Evolutionary conservation across 768 basidiomycete genomes (phyloP).

Genomic region (Tylopilus intermedius): DNA sequence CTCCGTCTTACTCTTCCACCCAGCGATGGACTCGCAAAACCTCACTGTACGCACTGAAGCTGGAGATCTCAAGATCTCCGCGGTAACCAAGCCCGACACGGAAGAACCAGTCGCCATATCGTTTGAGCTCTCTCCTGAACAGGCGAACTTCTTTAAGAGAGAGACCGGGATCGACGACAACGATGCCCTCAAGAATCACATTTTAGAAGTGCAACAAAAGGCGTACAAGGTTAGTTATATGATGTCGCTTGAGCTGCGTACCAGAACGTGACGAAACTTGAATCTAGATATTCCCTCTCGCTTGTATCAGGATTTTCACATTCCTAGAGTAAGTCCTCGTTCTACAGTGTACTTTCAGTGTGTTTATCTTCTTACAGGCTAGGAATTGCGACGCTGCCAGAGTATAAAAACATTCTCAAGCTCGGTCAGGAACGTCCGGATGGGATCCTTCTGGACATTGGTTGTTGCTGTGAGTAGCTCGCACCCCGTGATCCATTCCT

Average conservation of each 20-base stretch:
- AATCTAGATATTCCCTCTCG: slow-evolving; percentile 26
- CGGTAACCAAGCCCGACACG: background rate
- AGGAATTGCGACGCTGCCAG: slow-evolving; percentile 9
- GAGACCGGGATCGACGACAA: slow-evolving; percentile 29
- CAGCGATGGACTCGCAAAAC: background rate
- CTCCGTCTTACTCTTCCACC: too few relatives aligned
- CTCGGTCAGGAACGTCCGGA: slow-evolving; percentile 34
- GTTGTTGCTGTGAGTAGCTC: slow-evolving; percentile 39
- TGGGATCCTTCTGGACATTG: slow-evolving; percentile 42
- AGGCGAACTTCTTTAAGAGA: slow-evolving; percentile 25
- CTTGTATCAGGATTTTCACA: slow-evolving; percentile 23
- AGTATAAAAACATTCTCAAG: slow-evolving; percentile 28
- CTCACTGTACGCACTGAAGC: background rate
- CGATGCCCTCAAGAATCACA: slow-evolving; percentile 25
- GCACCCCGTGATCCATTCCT: background rate
- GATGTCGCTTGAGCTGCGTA: background rate
- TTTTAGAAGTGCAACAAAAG: slow-evolving; percentile 27
- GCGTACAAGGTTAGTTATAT: slow-evolving; percentile 26
- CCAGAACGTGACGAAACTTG: background rate
- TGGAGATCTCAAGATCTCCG: slow-evolving; percentile 9
- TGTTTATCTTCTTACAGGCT: slow-evolving; percentile 2
- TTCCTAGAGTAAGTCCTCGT: slow-evolving; percentile 20
- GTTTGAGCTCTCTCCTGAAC: slow-evolving; percentile 11
- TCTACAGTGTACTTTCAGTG: background rate
- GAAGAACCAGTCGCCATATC: background rate